Evolutionary conservation across 306 rosid species (phyloP).

Genomic region (Cicer arietinum): DNA sequence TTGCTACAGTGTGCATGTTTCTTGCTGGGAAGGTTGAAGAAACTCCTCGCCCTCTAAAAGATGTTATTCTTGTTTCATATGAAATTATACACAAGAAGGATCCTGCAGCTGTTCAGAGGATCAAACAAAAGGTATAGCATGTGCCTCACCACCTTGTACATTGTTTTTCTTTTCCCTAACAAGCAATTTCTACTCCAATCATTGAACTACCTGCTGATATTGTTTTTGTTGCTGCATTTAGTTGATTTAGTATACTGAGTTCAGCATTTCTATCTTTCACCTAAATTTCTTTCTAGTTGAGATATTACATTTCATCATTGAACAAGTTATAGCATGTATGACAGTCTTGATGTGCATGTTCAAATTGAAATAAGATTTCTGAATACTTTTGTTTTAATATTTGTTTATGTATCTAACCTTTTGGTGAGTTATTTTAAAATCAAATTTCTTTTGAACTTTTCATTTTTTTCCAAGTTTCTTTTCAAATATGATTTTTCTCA

Average conservation of each 20-base stretch:
- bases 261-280: constrained; percentile 1
- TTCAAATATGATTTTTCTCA: constrained; percentile 17
- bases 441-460: constrained; percentile 1
- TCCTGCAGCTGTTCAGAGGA: constrained; percentile 80
- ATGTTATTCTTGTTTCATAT: constrained; percentile 88
- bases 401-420: constrained; percentile 2
- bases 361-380: neutral
- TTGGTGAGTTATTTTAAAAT: constrained; percentile 19
- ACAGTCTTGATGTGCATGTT: constrained; percentile 19
- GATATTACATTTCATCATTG: neutral
- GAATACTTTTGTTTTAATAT: neutral
- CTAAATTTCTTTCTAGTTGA: neutral
- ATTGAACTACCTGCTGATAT: constrained; percentile 4
- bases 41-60: constrained; percentile 45
- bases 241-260: neutral
- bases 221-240: neutral
- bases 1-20: constrained; percentile 10
- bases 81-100: constrained; percentile 92
- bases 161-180: neutral
- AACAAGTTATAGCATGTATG: too few species aligned
- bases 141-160: neutral
- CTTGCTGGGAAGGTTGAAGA: constrained; percentile 1
- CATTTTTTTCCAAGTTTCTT: neutral
- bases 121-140: constrained; percentile 79
- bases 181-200: neutral